phyloP scores from a whole-genome alignment of 2,329 filamentous ascomycete species.

The Calonectria crousiana region DNA sequence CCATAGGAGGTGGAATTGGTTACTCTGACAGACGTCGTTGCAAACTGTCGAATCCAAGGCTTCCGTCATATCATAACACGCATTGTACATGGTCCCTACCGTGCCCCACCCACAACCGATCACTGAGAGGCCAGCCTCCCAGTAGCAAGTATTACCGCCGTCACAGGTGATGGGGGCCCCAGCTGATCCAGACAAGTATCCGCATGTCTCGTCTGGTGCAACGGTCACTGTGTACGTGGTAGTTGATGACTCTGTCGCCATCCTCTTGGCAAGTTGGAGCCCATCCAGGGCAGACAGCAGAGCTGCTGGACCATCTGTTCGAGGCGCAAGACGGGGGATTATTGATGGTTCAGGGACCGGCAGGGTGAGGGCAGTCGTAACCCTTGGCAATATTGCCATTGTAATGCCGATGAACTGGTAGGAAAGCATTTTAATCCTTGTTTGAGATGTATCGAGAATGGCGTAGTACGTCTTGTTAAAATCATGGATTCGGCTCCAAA shows the following conservation, averaged over 20 bases:
- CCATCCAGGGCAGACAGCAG: background rate
- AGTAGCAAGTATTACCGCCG: background rate
- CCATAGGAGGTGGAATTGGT: background rate
- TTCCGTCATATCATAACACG: background rate
- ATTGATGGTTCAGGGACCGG: background rate
- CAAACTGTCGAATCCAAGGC: background rate
- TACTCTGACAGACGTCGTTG: background rate
- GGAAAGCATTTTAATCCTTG: background rate
- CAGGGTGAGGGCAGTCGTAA: background rate
- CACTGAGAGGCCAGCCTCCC: background rate
- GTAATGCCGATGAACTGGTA: background rate
- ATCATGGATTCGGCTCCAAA: background rate
- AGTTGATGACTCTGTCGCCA: background rate
- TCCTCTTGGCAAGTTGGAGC: background rate
- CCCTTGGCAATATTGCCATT: background rate
- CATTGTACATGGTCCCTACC: background rate
- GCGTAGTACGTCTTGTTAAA: background rate
- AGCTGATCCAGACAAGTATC: background rate
- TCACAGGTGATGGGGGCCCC: background rate
- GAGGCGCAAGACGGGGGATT: background rate
- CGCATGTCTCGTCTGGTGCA: background rate
- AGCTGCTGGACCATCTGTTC: background rate
- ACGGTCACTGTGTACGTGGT: background rate
- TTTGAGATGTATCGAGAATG: background rate
- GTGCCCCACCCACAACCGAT: background rate